Percentiles rank a stretch among this genome's conserved stretches.
phyloP scores from a whole-genome alignment of 805 yeast genomes.

The Phaffomyces antillensis region DNA sequence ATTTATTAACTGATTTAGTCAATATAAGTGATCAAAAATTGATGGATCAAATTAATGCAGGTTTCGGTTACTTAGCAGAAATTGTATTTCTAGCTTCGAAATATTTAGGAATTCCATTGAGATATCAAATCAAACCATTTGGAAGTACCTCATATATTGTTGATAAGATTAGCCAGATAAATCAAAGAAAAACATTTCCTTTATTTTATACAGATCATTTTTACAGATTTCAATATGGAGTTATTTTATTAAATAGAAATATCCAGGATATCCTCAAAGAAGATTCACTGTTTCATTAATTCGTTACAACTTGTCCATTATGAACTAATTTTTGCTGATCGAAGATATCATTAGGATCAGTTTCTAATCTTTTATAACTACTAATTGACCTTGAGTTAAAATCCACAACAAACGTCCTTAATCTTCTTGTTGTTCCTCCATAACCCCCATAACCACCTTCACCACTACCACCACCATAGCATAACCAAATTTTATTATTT shows the following conservation, averaged over 20 bases:
- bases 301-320: conserved; percentile 6
- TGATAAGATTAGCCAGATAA: conserved; percentile 30
- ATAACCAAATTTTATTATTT: conserved; percentile 56
- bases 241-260: conserved; percentile 29
- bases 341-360: conserved; percentile 37
- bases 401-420: conserved; percentile 67
- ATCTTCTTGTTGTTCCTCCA: conserved; percentile 76
- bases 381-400: conserved; percentile 32
- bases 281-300: conserved; percentile 4
- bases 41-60: conserved; percentile 25
- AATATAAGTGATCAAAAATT: conserved; percentile 9
- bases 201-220: conserved; percentile 32
- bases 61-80: conserved; percentile 30
- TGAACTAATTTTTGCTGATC: conserved; percentile 36
- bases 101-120: conserved; percentile 29
- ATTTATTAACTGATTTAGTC: conserved; percentile 8
- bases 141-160: conserved; percentile 34
- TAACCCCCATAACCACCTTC: conserved; percentile 97
- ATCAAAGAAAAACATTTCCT: conserved; percentile 30
- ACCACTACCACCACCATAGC: conserved; percentile 92
- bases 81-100: conserved; percentile 26
- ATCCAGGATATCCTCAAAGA: conserved; percentile 27
- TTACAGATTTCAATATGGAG: conserved; percentile 33
- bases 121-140: conserved; percentile 32
- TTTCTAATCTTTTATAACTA: conserved; percentile 72